Evolutionary conservation across 441 rosid species (phyloP).

Genomic region (Omphalea diandra): DNA sequence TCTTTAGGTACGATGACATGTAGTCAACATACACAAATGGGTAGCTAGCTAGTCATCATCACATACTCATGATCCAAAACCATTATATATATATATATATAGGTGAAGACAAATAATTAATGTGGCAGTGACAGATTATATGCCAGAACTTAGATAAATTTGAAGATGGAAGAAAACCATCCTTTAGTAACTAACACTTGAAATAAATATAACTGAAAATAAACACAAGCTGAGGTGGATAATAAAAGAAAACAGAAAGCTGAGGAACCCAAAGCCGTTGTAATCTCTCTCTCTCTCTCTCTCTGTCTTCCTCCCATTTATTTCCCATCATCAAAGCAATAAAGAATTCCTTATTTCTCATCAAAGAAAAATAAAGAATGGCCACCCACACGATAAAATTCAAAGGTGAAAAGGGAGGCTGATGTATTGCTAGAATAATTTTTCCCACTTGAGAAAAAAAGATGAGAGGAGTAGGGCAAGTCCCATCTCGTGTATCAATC

Average conservation of each 20-base stretch:
- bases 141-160: too few species aligned
- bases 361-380: neutral
- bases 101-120: neutral
- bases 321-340: conserved; percentile 22
- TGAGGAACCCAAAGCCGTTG: conserved; percentile 33
- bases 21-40: conserved; percentile 16
- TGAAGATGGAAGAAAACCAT: neutral
- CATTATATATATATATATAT: too few species aligned
- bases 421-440: conserved; percentile 29
- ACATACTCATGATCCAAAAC: conserved; percentile 9
- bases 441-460: conserved; percentile 29
- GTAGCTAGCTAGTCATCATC: too few species aligned
- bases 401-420: conserved; percentile 10
- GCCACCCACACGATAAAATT: conserved; percentile 21
- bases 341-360: too few species aligned
- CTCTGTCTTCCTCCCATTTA: conserved; percentile 17
- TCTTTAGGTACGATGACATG: neutral
- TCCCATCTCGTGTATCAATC: conserved; percentile 44
- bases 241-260: conserved; percentile 33
- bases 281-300: neutral
- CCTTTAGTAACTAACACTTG: conserved; percentile 5
- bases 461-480: conserved; percentile 28
- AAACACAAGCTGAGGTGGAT: conserved; percentile 22
- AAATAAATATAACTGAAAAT: neutral
- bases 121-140: conserved; percentile 14